phyloP scores from a whole-genome alignment of 371 early-diverging fungal species.

The Synchytrium microbalum region DNA sequence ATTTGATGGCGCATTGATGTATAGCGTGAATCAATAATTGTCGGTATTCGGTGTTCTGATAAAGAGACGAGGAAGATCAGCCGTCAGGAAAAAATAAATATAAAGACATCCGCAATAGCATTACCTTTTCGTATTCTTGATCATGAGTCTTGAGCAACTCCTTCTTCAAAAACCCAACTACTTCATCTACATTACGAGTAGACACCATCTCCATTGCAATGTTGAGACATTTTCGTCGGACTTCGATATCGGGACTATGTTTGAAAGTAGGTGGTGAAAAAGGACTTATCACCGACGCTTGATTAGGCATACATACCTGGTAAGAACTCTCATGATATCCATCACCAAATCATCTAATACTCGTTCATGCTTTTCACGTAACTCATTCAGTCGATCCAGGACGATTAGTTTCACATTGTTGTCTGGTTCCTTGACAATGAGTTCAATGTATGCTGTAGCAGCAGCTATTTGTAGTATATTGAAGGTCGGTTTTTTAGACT shows the following conservation, averaged over 20 bases:
- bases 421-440: conserved; percentile 86
- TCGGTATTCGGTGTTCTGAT: conserved; percentile 79
- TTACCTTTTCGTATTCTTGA: conserved; percentile 78
- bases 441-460: conserved; percentile 80
- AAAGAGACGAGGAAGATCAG: background rate
- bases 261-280: background rate
- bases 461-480: conserved; percentile 56
- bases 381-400: conserved; percentile 78
- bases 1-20: conserved; percentile 88
- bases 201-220: conserved; percentile 85
- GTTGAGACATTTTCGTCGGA: conserved; percentile 79
- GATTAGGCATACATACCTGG: conserved; percentile 38
- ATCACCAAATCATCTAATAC: conserved; percentile 84
- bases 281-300: background rate
- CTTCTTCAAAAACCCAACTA: conserved; percentile 86
- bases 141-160: conserved; percentile 86
- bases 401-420: conserved; percentile 97
- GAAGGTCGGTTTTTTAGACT: background rate
- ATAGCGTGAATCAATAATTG: conserved; percentile 93
- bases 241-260: conserved; percentile 85
- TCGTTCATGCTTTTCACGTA: conserved; percentile 75
- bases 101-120: background rate
- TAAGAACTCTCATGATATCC: conserved; percentile 84
- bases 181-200: conserved; percentile 84
- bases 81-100: background rate